Evolutionary conservation across 2,329 filamentous ascomycete genomes (phyloP).

Genomic region (Pseudopithomyces maydicus): DNA sequence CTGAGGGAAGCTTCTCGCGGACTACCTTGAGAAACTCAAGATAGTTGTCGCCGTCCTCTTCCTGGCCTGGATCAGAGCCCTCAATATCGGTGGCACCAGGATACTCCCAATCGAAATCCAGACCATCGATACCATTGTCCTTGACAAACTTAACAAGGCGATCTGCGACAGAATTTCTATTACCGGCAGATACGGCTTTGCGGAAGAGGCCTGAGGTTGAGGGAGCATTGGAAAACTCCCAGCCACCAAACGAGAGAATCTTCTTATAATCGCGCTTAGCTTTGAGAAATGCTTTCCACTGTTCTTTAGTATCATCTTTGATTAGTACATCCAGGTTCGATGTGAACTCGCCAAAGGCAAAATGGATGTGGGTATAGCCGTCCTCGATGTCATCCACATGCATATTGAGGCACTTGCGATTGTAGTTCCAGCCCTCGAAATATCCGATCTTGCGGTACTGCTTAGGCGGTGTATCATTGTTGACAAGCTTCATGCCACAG

Average conservation of each 20-base stretch:
- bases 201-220: constrained; percentile 47
- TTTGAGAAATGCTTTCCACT: neutral
- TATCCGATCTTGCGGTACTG: constrained; percentile 9
- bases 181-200: constrained; percentile 38
- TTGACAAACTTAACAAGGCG: constrained; percentile 26
- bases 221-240: constrained; percentile 48
- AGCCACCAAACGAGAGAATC: constrained; percentile 53
- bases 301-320: neutral
- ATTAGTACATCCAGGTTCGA: neutral
- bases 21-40: neutral
- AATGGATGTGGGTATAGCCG: constrained; percentile 7
- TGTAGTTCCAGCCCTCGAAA: constrained; percentile 11
- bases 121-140: constrained; percentile 27
- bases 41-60: neutral
- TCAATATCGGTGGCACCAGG: constrained; percentile 40
- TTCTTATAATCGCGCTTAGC: constrained; percentile 25
- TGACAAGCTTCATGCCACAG: constrained; percentile 12
- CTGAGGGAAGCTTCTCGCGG: neutral
- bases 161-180: constrained; percentile 37
- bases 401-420: constrained; percentile 13
- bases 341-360: neutral
- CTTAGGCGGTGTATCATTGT: constrained; percentile 3
- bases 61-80: constrained; percentile 12
- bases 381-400: constrained; percentile 4
- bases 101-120: constrained; percentile 56